Evolutionary conservation across 768 basidiomycete species (phyloP), one percentile per base, ranked within the genome.

Genomic region (Gelatoporia subvermispora): DNA sequence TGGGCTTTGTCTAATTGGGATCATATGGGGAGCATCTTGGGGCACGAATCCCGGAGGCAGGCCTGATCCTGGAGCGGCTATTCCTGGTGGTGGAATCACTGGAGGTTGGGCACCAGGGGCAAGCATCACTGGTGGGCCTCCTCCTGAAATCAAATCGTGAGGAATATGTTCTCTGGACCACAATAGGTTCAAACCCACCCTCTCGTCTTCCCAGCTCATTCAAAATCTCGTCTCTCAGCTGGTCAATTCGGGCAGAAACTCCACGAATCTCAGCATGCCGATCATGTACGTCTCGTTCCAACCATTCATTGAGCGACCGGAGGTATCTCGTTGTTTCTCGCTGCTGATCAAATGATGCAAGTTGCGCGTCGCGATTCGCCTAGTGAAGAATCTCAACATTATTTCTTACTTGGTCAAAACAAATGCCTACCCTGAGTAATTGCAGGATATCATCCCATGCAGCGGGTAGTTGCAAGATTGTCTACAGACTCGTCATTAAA

Each of bases 251-350:
- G 16, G 78, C 80, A 37, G 78, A 70, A 8, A 93, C 78, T 8
- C 77, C 79, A 16, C 74, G 74, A 35, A 92, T 66, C 60, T 91
- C 89, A 3, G 77, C 72, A 52, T 88, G 88, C 20, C 90, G 82
- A 64, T 90, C 87, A 40, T 76, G 73, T 0, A 89, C 87, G 62
- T 93, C 90, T 28, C 82, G 76, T 48, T 76, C 82, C 15, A 93
- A 68, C 90, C 90, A 93, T 28, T 79, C 76, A 53, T 92, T 93
- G 25, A 92, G 68, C 2, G 73, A 77, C 41, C 77, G 61, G 78
- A 93, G 83, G 55, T 93, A 91, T 45, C 84, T 71, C 78, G 88
- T 88, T 43, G 89, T 68, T 60, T 87, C 86, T 35, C 86, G 76
- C 55, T 88, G 87, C 58, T 91, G 87, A 41, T 86, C 83, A 13